Evolutionary conservation across 2,329 filamentous ascomycete genomes (phyloP), one percentile per base, ranked within the genome.

Genomic region (Microdochium trichocladiopsis): DNA sequence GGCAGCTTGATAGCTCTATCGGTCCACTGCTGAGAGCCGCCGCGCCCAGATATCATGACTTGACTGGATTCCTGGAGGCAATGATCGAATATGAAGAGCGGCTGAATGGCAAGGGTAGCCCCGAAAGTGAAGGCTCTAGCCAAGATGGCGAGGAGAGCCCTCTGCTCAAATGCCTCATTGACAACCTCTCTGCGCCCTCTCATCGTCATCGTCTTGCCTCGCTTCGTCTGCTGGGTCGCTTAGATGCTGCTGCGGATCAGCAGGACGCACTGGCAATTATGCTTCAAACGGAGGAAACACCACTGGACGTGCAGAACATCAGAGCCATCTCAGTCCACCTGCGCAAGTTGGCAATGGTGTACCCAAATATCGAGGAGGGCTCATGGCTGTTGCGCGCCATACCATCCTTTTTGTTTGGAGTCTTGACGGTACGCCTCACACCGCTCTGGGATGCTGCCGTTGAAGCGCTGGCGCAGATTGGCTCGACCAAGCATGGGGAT

Each of bases 381-480:
- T 80, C 80, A 1, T 88, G 86, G 82, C 71, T 95, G 57, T 76
- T 80, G 53, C 78, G 80, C 60, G 83, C 90, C 6, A 79, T 97
- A 25, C 88, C 92, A 0, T 78, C 82, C 0, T 97, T 92, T 62
- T 84, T 90, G 60, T 96, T 96, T 60, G 94, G 94, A 49, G 80
- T 96, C 69, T 78, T 97, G 54, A 94, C 92, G 1, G 84, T 95
- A 49, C 89, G 87, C 59, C 77, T 96, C 57, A 82, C 91, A 1
- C 90, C 90, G 33, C 76, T 95, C 5, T 96, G 93, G 89, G 89
- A 95, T 55, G 90, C 95, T 61, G 82, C 89, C 1, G 83, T 87
- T 50, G 80, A 84, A 51, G 84, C 88, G 1, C 71, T 99, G 62
- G 87, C 90, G 61, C 78, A 86, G 50, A 84, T 99, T 51, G 80